Base-by-base conservation (phyloP, 106 monocot genomes). In the Triglochin maritima region DNA sequence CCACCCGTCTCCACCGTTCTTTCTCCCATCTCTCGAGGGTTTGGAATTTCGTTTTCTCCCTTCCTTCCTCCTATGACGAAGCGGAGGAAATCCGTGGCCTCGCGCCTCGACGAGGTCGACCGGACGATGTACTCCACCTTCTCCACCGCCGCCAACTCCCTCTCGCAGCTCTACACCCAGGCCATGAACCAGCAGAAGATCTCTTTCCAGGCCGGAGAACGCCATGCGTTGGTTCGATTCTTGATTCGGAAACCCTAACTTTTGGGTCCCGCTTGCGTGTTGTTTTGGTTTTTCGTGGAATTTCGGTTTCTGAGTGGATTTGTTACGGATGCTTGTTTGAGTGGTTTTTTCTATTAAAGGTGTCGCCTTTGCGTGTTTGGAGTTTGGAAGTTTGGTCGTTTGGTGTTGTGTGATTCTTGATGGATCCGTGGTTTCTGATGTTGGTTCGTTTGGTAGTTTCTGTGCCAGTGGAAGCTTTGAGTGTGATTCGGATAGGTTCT, bases 101-200 rank as follows among this genome's bases (percentile, higher is more conserved):
- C 56, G 15, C 68, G 77, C 51, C 69, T 90, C 57, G 90, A 90
- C 49, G 90, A 90, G 75, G 81, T 72, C 64, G 81, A 90, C 55
- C 73, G 90, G 70, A 77, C 71, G 58, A 64, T 86, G 68, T 81
- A 90, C 74, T 82, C 89, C 9, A 73, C 80, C 60, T 89, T 94
- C 73, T 82, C 86, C 71, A 76, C 80, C 73, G 93, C 93, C 4
- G 93, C 93, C 51, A 94, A 87, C 72, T 86, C 80, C 4, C 82
- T 94, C 5, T 86, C 89, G 9, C 93, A 89, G 81, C 69, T 89
- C 64, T 94, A 94, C 76, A 73, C 89, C 12, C 86, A 82, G 53
- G 79, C 89, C 70, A 89, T 89, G 89, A 84, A 76, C 74, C 86
- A 94, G 44, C 89, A 94, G 77, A 89, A 84, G 84, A 43, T 84